Base-by-base conservation (phyloP, 768 basidiomycete species). In the Leccinum longicurvipes region DNA sequence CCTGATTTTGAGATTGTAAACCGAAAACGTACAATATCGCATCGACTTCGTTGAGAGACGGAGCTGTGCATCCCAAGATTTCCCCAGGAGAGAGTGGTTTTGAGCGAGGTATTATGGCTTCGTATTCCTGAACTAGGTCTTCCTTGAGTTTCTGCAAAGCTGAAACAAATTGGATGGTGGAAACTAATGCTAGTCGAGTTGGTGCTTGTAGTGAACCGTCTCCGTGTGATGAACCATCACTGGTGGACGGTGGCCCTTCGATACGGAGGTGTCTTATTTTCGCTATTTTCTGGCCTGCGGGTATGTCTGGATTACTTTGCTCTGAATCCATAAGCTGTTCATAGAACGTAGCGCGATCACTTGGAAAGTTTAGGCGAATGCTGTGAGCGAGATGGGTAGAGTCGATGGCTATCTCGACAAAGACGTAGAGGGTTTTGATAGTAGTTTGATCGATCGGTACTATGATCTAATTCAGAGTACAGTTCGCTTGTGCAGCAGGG, bases 121-220 rank as follows among this genome's bases (percentile, higher is more conserved):
- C 84, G 66, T 72, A 67, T 46, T 80, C 82, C 2, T 69, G 55
- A 0, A 77, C 79, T 4, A 98, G 77, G 65, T 91, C 87, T 27
- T 93, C 89, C 63, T 90, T 89, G 24, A 98, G 81, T 24, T 80
- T 81, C 60, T 98, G 93, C 11, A 98, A 77, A 11, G 96, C 92
- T 7, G 95, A 86, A 21, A 95, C 93, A 67, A 99, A 99, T 69
- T 99, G 97, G 29, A 99, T 98, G 0, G 97, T 99, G 0, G 95
- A 98, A 0, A 99, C 97, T 25, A 98, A 73, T 0, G 95, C 95
- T 17, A 98, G 73, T 58, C 87, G 81, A 17, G 93, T 97, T 6
- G 72, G 70, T 45, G 73, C 70, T 52, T 56, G 60, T 14, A 60
- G 57, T 14, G 60, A 60, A 8, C 59, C 34, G 11, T 53, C 50